Base-by-base conservation (phyloP, 371 early-diverging fungal genomes). In the Lichtheimia hyalospora region DNA sequence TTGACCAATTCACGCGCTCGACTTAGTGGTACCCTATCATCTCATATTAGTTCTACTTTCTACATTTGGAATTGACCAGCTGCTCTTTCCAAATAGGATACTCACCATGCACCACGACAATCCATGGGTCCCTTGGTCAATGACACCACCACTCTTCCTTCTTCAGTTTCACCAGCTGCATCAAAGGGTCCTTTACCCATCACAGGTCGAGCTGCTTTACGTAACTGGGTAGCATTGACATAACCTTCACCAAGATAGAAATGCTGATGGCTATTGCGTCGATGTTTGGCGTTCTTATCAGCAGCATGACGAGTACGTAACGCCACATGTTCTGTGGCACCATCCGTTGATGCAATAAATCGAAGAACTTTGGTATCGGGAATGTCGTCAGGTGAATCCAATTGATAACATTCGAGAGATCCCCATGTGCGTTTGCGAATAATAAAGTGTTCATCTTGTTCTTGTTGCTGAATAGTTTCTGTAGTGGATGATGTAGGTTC, bases 211-310 rank as follows among this genome's bases (percentile, higher is more conserved):
- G 84, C 84, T 0, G 82, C 84, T 41, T 77, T 67, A 1, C 84
- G 72, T 24, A 84, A 44, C 59, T 80, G 80, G 0, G 84, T 73
- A 0, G 84, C 84, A 63, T 84, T 84, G 20, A 84, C 75, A 57
- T 79, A 84, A 2, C 81, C 81, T 41, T 73, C 71, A 39, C 71
- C 74, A 18, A 74, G 69, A 50, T 82, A 74, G 51, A 54, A 77
- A 20, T 66, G 50, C 34, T 63, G 62, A 34, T 34, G 34, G 41
- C 61, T 62, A 52, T 62, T 63, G 4, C 49, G 34, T 61, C 55
- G 63, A 46, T 57, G 58, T 41, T 55, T 49, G 27, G 53, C 41
- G 16, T 21, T 60, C 34, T 34, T 34, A 44, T 60, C 57, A 52
- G 54, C 54, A 3, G 68, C 72, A 55, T 71, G 62, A 23, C 73